These are phyloP conservation scores for Raddia guianensis DNA, from an alignment of 176 grass and related monocot genomes.

Conservation along the genomic window DNA sequence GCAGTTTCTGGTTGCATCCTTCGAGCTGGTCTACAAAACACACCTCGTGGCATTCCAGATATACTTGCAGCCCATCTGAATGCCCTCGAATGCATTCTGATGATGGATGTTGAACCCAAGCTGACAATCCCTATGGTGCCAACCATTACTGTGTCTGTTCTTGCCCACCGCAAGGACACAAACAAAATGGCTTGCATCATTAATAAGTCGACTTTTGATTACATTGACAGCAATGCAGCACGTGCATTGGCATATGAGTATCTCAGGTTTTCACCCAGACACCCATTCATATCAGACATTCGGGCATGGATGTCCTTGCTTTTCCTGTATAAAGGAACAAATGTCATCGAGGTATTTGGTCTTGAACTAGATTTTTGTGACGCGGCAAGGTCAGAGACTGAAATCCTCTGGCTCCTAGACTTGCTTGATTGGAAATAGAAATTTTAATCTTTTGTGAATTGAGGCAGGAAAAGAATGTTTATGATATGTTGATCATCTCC, in stretches of 20 bases:
- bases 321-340: slow-evolving; percentile 52
- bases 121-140: slow-evolving; percentile 44
- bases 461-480: slow-evolving; percentile 44
- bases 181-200: slow-evolving; percentile 71
- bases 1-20: slow-evolving; percentile 61
- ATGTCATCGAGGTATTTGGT: slow-evolving; percentile 66
- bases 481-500: slow-evolving; percentile 25
- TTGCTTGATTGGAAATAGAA: slow-evolving; percentile 91
- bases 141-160: slow-evolving; percentile 54
- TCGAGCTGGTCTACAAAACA: slow-evolving; percentile 48
- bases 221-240: slow-evolving; percentile 62
- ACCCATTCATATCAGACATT: slow-evolving; percentile 77
- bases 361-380: slow-evolving; percentile 88
- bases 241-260: slow-evolving; percentile 75
- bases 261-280: slow-evolving; percentile 68
- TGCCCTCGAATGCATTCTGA: slow-evolving; percentile 55
- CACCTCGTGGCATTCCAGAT: slow-evolving; percentile 56
- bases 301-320: slow-evolving; percentile 78
- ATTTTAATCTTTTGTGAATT: neutral
- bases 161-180: slow-evolving; percentile 64
- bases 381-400: slow-evolving; percentile 59
- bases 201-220: slow-evolving; percentile 68
- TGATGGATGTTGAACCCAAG: slow-evolving; percentile 68
- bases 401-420: slow-evolving; percentile 79
- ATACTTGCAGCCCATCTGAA: slow-evolving; percentile 59